These are phyloP conservation scores for Akanthomyces lecanii DNA, from an alignment of 2,329 filamentous ascomycete genomes.

Conservation along the genomic window DNA sequence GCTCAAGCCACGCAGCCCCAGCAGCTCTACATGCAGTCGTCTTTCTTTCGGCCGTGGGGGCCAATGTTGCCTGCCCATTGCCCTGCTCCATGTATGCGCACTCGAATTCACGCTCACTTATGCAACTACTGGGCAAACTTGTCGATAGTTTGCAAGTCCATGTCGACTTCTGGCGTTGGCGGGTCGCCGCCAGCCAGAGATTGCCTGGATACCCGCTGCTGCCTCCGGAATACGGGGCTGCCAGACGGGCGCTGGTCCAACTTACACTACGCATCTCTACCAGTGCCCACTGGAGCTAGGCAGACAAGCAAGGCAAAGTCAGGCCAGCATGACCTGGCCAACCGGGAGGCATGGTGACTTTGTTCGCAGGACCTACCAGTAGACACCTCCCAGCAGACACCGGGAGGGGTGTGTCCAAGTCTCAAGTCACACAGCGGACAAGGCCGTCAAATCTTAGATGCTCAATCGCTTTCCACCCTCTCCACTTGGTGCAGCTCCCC, in stretches of 20 bases:
- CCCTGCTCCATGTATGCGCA: not conserved
- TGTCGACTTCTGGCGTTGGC: not conserved
- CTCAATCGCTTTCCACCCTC: constrained; percentile 6
- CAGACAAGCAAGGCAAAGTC: not conserved
- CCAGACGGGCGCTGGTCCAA: not conserved
- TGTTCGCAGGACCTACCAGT: not conserved
- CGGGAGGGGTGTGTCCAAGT: not conserved
- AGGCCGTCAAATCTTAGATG: constrained; percentile 14
- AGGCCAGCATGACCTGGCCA: not conserved
- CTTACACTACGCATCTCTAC: not conserved
- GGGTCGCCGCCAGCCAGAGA: not conserved
- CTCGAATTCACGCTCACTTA: not conserved
- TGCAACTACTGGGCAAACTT: not conserved
- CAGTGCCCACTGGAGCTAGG: not conserved
- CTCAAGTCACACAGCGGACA: not conserved
- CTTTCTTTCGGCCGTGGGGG: not conserved
- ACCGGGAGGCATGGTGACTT: not conserved
- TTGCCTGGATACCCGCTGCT: not conserved
- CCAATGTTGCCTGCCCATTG: not conserved
- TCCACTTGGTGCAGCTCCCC: constrained; percentile 4
- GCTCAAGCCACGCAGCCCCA: not conserved
- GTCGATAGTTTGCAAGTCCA: not conserved
- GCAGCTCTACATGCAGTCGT: not conserved
- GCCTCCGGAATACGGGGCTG: not conserved
- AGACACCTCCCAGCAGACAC: not conserved